These are phyloP conservation scores for Colletotrichum lini DNA, from an alignment of 2,329 filamentous ascomycete genomes.

Conservation along the genomic window DNA sequence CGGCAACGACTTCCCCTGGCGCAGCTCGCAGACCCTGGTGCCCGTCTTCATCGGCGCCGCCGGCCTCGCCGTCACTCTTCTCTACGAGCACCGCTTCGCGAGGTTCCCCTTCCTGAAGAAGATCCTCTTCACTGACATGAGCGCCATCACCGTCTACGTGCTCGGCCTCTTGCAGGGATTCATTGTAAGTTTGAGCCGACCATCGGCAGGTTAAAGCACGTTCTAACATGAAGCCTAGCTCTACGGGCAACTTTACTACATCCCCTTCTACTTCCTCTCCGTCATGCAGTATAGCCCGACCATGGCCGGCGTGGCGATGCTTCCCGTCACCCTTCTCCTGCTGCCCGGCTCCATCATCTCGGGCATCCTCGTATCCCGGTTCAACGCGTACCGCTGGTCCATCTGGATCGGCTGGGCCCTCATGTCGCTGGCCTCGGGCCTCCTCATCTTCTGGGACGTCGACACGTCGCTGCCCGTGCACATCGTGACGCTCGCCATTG, in stretches of 20 bases:
- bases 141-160: slow-evolving; percentile 50
- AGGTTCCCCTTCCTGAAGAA: slow-evolving; percentile 51
- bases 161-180: slow-evolving; percentile 53
- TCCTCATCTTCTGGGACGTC: slow-evolving; percentile 42
- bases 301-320: slow-evolving; percentile 52
- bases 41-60: slow-evolving; percentile 60
- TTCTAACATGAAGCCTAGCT: slow-evolving; percentile 35
- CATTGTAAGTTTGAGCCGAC: slow-evolving; percentile 46
- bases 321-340: slow-evolving; percentile 51
- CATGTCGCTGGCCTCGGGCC: slow-evolving; percentile 37
- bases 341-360: slow-evolving; percentile 52
- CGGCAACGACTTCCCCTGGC: slow-evolving; percentile 61
- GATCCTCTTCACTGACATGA: slow-evolving; percentile 49
- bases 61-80: slow-evolving; percentile 54
- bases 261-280: slow-evolving; percentile 57
- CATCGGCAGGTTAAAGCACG: background rate
- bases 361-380: slow-evolving; percentile 49
- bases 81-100: slow-evolving; percentile 55
- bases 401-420: slow-evolving; percentile 55
- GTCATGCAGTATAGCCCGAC: slow-evolving; percentile 52
- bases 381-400: slow-evolving; percentile 55
- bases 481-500: slow-evolving; percentile 40
- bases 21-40: slow-evolving; percentile 54
- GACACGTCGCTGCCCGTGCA: slow-evolving; percentile 38
- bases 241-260: slow-evolving; percentile 52